Evolutionary conservation across 148 eudicot species (phyloP).

Genomic region (Linanthus parryae): DNA sequence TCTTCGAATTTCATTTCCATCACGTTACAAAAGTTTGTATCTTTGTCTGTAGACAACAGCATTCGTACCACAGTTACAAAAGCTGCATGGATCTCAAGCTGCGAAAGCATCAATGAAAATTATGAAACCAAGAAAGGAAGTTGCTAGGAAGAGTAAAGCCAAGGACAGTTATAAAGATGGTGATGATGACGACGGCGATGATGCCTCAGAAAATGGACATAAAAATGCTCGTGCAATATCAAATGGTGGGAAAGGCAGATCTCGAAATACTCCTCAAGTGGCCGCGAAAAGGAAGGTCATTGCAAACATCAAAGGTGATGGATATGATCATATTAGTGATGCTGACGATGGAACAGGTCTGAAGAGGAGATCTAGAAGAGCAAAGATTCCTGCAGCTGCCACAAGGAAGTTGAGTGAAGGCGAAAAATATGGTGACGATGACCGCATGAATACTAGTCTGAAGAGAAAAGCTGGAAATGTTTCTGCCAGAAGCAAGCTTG

Average conservation of each 20-base stretch:
- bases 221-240: slow-evolving; percentile 24
- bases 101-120: slow-evolving; percentile 40
- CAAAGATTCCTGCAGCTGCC: slow-evolving; percentile 19
- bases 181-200: slow-evolving; percentile 25
- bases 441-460: too few species aligned
- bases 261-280: slow-evolving; percentile 18
- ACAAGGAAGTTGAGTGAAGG: slow-evolving; percentile 16
- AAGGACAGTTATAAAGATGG: slow-evolving; percentile 18
- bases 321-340: too few species aligned
- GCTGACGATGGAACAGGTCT: too few species aligned
- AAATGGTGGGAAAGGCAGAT: slow-evolving; percentile 29
- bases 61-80: slow-evolving; percentile 85
- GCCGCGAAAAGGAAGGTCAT: slow-evolving; percentile 21
- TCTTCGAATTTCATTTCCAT: neutral
- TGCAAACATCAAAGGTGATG: slow-evolving; percentile 9
- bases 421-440: slow-evolving; percentile 14
- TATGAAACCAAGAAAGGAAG: slow-evolving; percentile 38
- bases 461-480: too few species aligned
- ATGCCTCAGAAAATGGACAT: slow-evolving; percentile 23
- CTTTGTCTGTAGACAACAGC: slow-evolving; percentile 76
- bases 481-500: too few species aligned
- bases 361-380: too few species aligned
- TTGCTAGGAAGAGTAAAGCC: slow-evolving; percentile 33
- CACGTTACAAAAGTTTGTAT: neutral
- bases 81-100: slow-evolving; percentile 55